Evolutionary conservation across 352 stramenopile species (phyloP), one percentile per base, ranked within the genome.

Genomic region (Phytophthora quininea): DNA sequence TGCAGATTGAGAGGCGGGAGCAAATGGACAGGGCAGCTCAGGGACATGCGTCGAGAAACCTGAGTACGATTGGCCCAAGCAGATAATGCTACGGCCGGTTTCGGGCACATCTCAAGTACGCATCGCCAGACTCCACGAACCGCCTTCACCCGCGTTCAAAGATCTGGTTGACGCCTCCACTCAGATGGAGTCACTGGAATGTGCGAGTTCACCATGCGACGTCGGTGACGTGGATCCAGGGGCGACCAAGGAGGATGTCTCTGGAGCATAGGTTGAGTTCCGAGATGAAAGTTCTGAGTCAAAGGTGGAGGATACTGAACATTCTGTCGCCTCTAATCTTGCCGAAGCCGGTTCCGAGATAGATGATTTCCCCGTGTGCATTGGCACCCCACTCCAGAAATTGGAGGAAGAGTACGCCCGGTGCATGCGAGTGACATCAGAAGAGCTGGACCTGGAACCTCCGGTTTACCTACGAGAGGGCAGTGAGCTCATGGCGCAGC

Each of bases 401-500:
- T 5, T 35, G 31, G 46, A 52, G 33, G 6, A 35, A 5, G 3
- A 3, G 8, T 52, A 4, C 15, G 46, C 46, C 33, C 9, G 24
- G 2, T 62, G 54, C 14, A 38, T 54, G 32, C 4, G n/a, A 11
- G 6, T 48, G 11, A 19, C 48, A 3, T 29, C 45, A 10, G 43
- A 52, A 2, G 54, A 35, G 4, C 38, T 60, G 8, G 29, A 53
- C 45, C 40, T 46, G 1, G 54, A 61, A 33, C 29, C 54, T 0
- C 38, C 15, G 1, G 32, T 61, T n/a, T 63, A 54, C 8, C n/a
- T 55, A 5, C 56, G 50, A 38, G 56, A 63, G 31, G 56, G 56
- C 0, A 49, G 32, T n/a, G 56, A 63, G 14, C 29, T 63, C 24
- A 32, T 63, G 5, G 45, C 8, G 10, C 29, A 55, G 30, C 56